Base-by-base conservation (phyloP, 257 asterid species). In the Solanum pennellii region DNA sequence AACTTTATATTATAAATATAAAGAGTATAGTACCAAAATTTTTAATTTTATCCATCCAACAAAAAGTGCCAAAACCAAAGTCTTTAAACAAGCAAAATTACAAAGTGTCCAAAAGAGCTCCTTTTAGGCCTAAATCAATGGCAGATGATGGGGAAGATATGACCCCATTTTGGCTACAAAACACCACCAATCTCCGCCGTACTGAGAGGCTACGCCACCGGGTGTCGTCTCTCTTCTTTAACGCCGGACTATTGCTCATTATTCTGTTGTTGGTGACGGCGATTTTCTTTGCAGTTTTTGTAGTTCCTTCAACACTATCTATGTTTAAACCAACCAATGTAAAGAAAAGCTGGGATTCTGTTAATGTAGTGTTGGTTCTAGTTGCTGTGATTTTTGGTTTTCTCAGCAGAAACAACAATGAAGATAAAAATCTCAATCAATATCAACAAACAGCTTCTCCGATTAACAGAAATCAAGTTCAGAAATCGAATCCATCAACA, bases 341-440 rank as follows among this genome's bases (percentile, higher is more conserved):
- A 4, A 94, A 93, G 87, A 95, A 90, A 65, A 95, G 97, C 86
- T 96, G 99, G 99, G 99, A 94, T 92, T 94, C 98, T 27, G 87
- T 96, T 87, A 96, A 95, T 86, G 47, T 93, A 1, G 89, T 93
- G 2, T 91, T 96, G 45, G 98, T 96, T 86, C 87, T 96, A 49
- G 92, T 93, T 27, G 99, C 99, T 71, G 89, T 95, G 5, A 89
- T 94, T 62, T 94, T 95, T 89, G 99, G 99, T 5, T 90, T 97
- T 88, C 95, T 94, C 0, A 93, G 97, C 79, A 95, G 94, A 77
- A 94, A 88, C 91, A 91, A 86, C 79, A 93, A 92, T 87, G 94
- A 94, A 86, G 96, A 91, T 37, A 37, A 37, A 37, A 37, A 37
- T 37, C 39, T 37, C 39, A 37, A 37, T 37, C 39, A 37, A 37